Conservation (phyloP, 2,329 filamentous ascomycete genomes). For the Talaromyces sp. region DNA sequence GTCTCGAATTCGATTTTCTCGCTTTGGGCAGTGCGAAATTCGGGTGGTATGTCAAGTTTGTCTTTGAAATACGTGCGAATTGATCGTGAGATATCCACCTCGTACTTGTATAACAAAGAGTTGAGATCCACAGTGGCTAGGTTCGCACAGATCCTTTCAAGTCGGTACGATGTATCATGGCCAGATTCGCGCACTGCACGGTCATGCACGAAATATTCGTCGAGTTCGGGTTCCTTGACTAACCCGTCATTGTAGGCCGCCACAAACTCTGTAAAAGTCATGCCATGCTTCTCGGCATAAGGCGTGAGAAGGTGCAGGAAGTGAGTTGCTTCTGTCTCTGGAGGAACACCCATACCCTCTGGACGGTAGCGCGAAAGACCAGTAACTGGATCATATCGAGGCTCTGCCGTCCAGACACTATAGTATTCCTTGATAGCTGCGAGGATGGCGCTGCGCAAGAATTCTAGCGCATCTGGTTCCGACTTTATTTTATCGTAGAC, state of each 20-base stretch:
- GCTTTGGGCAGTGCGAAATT: conserved; percentile 67
- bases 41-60: conserved; percentile 70
- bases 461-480: conserved; percentile 72
- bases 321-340: conserved; percentile 83
- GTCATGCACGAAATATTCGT: conserved; percentile 94
- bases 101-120: conserved; percentile 93
- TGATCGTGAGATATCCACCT: conserved; percentile 81
- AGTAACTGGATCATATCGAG: conserved; percentile 69
- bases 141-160: conserved; percentile 82
- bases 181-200: conserved; percentile 93
- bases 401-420: conserved; percentile 76
- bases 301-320: conserved; percentile 79
- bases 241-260: conserved; percentile 75
- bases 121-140: conserved; percentile 93
- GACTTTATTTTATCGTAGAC: conserved; percentile 92
- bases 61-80: conserved; percentile 84
- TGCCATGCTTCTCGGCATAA: conserved; percentile 75
- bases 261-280: conserved; percentile 81
- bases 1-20: conserved; percentile 68
- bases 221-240: conserved; percentile 78
- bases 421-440: conserved; percentile 97
- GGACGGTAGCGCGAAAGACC: conserved; percentile 82
- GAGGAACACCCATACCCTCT: conserved; percentile 77
- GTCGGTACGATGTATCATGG: conserved; percentile 90
- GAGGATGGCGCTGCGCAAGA: conserved; percentile 71